Percentiles rank a stretch among this genome's conserved stretches.
phyloP scores from a whole-genome alignment of 805 yeast genomes.

The Naumovozyma baii region DNA sequence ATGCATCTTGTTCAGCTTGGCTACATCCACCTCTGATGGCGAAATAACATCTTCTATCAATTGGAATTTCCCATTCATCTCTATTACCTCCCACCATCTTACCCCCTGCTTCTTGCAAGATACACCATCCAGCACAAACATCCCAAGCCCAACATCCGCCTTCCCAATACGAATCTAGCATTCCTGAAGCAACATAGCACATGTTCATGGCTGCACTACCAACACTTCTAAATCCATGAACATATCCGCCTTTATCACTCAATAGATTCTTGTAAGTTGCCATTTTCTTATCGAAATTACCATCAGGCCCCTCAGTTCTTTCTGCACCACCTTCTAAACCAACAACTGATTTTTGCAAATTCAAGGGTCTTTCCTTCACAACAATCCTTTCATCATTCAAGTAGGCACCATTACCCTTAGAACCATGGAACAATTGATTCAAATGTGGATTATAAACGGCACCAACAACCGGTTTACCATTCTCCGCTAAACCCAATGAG shows the following conservation, averaged over 20 bases:
- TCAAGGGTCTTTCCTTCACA: constrained; percentile 29
- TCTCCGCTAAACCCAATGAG: constrained; percentile 46
- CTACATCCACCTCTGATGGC: constrained; percentile 46
- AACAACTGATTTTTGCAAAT: constrained; percentile 42
- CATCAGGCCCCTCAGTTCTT: constrained; percentile 44
- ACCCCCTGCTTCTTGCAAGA: constrained; percentile 52
- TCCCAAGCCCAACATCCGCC: constrained; percentile 67
- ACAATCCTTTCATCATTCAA: constrained; percentile 36
- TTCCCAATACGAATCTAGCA: constrained; percentile 56
- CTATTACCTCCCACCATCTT: constrained; percentile 44
- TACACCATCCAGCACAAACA: constrained; percentile 60
- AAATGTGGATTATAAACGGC: constrained; percentile 56
- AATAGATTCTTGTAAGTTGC: constrained; percentile 38
- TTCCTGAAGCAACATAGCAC: constrained; percentile 49
- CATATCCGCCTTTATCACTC: constrained; percentile 43
- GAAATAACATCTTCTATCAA: constrained; percentile 45
- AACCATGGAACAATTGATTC: constrained; percentile 43
- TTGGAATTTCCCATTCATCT: constrained; percentile 38
- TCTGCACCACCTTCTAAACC: constrained; percentile 58
- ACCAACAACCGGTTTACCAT: constrained; percentile 46
- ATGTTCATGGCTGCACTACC: constrained; percentile 61
- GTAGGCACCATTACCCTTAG: constrained; percentile 46
- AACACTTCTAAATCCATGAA: constrained; percentile 51
- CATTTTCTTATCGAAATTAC: constrained; percentile 41
- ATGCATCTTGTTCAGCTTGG: constrained; percentile 34